A percentile compares a stretch with the other conserved stretches of the same genome.
These are phyloP conservation scores for Apostasia ramifera DNA, from an alignment of 106 monocot species.

Conservation along the genomic window DNA sequence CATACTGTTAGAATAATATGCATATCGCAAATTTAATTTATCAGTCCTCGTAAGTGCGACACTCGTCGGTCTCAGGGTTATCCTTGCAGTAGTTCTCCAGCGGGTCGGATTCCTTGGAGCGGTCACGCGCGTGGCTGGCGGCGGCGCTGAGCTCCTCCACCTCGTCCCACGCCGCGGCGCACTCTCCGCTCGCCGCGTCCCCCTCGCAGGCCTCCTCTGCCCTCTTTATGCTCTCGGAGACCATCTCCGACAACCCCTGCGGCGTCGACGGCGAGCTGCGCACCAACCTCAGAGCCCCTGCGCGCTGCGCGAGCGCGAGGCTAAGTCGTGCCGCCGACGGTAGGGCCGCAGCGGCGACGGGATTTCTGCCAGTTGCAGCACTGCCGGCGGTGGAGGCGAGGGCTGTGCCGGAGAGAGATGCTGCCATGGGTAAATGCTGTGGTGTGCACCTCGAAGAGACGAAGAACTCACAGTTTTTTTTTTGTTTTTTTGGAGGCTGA, in stretches of 20 bases:
- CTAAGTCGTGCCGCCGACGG: no score
- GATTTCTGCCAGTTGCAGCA: neutral
- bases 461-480: neutral
- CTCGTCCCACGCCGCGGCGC: constrained; percentile 95
- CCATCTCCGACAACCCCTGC: constrained; percentile 47
- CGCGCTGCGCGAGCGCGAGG: neutral
- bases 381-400: constrained; percentile 18
- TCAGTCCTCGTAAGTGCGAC: constrained; percentile 90
- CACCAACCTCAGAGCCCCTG: constrained; percentile 2
- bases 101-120: constrained; percentile 72
- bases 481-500: neutral
- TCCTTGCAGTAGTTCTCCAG: constrained; percentile 92
- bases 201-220: constrained; percentile 68
- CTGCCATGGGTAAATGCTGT: constrained; percentile 22
- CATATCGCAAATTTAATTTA: no score
- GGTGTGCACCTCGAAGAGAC: constrained; percentile 1
- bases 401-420: constrained; percentile 37
- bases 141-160: constrained; percentile 97
- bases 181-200: constrained; percentile 59
- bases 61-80: constrained; percentile 92
- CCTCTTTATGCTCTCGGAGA: constrained; percentile 75
- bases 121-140: constrained; percentile 84
- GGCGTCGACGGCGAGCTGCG: constrained; percentile 53
- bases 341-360: constrained; percentile 4
- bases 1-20: no score